These are phyloP conservation scores for Rhizopogon vulgaris DNA, from an alignment of 768 basidiomycete genomes.

Conservation along the genomic window DNA sequence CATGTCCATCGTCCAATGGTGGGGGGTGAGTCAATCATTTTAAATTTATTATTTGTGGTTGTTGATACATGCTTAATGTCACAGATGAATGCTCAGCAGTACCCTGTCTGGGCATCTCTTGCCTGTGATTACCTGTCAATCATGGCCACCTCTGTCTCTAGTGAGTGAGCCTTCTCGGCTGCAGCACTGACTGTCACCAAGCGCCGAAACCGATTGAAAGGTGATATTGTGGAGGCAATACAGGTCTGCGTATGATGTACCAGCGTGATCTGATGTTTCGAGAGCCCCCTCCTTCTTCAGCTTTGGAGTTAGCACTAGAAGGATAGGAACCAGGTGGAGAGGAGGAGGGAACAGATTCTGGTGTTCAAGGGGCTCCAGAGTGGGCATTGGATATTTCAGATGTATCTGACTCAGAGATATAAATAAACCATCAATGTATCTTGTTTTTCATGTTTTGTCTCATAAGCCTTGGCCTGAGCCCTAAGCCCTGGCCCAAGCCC, in stretches of 20 bases:
- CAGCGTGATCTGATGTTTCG: slow-evolving; percentile 15
- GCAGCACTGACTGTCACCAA: slow-evolving; percentile 34
- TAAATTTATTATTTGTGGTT: too few species aligned
- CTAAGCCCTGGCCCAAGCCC: too few species aligned
- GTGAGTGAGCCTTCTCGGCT: slow-evolving; percentile 34
- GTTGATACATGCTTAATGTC: too few species aligned
- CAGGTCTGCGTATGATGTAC: slow-evolving; percentile 24
- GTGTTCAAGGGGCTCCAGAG: too few species aligned
- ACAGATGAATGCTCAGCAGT: background rate
- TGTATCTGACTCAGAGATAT: too few species aligned
- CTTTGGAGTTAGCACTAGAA: background rate
- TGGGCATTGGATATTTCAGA: too few species aligned
- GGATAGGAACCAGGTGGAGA: too few species aligned
- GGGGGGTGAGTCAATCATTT: too few species aligned
- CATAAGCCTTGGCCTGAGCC: too few species aligned
- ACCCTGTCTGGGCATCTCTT: slow-evolving; percentile 28
- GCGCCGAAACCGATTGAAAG: slow-evolving; percentile 26
- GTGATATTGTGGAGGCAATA: slow-evolving; percentile 29
- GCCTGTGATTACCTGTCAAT: slow-evolving; percentile 32
- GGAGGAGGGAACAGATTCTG: too few species aligned
- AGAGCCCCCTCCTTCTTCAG: slow-evolving; percentile 1
- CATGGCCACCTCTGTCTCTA: slow-evolving; percentile 33
- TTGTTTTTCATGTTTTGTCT: too few species aligned
- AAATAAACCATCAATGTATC: too few species aligned
- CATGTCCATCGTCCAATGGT: slow-evolving; percentile 24